Conservation (phyloP, 1,139 yeast genomes). For the Suhomyces coccinellae region DNA sequence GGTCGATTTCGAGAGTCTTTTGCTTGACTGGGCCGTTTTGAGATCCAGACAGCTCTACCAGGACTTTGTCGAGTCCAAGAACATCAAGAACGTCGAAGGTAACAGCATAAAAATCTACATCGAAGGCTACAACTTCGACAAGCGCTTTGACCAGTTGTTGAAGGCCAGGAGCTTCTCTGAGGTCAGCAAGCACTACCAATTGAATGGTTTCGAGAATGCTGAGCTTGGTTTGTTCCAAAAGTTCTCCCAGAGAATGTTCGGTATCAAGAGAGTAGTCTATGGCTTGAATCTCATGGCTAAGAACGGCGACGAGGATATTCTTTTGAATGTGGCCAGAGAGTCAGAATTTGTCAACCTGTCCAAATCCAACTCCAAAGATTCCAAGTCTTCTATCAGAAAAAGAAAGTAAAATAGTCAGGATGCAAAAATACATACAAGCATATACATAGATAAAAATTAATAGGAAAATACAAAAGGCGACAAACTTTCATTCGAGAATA, state of each 20-base stretch:
- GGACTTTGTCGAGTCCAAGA: slow-evolving; percentile 27
- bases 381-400: slow-evolving; percentile 7
- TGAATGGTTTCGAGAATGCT: slow-evolving; percentile 34
- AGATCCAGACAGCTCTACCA: slow-evolving; percentile 47
- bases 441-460: not conserved
- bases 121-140: slow-evolving; percentile 57
- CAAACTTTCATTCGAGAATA: too few relatives aligned
- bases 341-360: slow-evolving; percentile 8
- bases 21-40: slow-evolving; percentile 58
- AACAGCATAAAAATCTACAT: slow-evolving; percentile 35
- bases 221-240: slow-evolving; percentile 26
- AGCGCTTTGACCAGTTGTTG: slow-evolving; percentile 34
- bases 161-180: slow-evolving; percentile 27
- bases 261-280: slow-evolving; percentile 50
- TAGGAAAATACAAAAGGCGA: too few relatives aligned
- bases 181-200: slow-evolving; percentile 20
- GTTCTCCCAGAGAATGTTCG: slow-evolving; percentile 35
- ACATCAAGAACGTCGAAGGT: slow-evolving; percentile 26
- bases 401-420: slow-evolving; percentile 9
- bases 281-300: slow-evolving; percentile 36
- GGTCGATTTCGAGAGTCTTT: slow-evolving; percentile 62
- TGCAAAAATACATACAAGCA: not conserved
- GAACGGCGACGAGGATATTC: slow-evolving; percentile 14
- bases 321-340: slow-evolving; percentile 17
- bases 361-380: not conserved